Conservation (phyloP, 1,284 basidiomycete species). For the Fomitopsis pinicola region DNA sequence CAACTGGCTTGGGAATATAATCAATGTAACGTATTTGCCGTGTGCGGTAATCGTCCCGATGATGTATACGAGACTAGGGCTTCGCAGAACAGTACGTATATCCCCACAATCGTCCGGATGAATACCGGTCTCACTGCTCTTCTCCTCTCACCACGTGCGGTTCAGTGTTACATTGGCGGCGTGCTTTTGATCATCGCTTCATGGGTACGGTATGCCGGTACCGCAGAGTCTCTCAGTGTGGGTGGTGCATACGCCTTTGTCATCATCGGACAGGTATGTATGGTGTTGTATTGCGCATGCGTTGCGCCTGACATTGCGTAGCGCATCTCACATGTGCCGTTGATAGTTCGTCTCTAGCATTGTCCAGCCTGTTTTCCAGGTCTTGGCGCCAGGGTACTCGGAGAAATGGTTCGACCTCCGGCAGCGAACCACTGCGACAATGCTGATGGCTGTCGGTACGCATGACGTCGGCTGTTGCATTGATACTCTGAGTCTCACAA, state of each 20-base stretch:
- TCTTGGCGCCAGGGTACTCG: conserved; percentile 64
- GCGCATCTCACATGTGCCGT: no score
- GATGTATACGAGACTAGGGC: conserved; percentile 51
- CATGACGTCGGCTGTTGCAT: conserved; percentile 40
- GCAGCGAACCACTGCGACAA: conserved; percentile 72
- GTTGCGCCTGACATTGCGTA: conserved; percentile 35
- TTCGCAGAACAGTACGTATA: conserved; percentile 47
- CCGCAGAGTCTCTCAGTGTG: conserved; percentile 42
- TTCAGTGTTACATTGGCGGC: conserved; percentile 13
- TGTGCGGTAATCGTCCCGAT: conserved; percentile 53
- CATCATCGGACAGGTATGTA: conserved; percentile 61
- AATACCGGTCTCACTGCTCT: no score
- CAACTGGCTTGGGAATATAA: conserved; percentile 74
- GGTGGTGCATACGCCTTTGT: conserved; percentile 55
- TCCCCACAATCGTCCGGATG: no score
- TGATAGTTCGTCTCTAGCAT: conserved; percentile 47
- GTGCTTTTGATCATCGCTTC: conserved; percentile 31
- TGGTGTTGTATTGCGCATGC: neutral
- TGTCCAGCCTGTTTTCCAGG: conserved; percentile 64
- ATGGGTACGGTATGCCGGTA: conserved; percentile 77
- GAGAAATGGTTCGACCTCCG: conserved; percentile 74
- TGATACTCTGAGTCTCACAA: no score
- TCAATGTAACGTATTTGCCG: conserved; percentile 58
- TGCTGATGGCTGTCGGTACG: conserved; percentile 43
- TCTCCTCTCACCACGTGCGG: no score